These are phyloP conservation scores for Pseudoturritis turrita DNA, from an alignment of 345 rosid genomes.

Conservation along the genomic window DNA sequence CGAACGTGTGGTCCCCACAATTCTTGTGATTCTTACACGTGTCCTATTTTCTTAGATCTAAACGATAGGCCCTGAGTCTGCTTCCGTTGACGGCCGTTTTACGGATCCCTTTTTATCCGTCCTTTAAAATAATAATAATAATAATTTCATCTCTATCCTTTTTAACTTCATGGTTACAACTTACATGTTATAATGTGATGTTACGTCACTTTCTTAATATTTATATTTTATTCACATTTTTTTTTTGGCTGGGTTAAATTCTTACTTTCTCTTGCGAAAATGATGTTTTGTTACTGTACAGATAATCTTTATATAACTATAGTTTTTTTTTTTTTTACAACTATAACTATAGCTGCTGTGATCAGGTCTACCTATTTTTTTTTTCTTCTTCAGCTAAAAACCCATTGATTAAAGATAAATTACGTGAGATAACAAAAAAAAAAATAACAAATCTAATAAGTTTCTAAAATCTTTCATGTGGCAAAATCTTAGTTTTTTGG, in stretches of 20 bases:
- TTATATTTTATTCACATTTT: neutral
- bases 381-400: no score
- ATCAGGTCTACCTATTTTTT: neutral
- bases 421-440: no score
- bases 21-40: conserved; percentile 31
- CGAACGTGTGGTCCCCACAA: conserved; percentile 23
- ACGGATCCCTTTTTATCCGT: neutral
- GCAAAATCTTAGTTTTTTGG: no score
- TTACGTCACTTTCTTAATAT: conserved; percentile 17
- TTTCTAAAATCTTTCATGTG: no score
- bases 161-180: conserved; percentile 8
- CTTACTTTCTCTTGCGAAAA: neutral
- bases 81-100: conserved; percentile 29
- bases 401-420: no score
- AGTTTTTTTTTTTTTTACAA: no score
- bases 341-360: neutral
- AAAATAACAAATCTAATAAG: no score
- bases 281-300: neutral
- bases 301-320: neutral
- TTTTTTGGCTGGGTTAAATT: neutral
- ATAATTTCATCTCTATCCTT: conserved; percentile 3
- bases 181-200: neutral
- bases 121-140: no score
- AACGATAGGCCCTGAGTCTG: conserved; percentile 14
- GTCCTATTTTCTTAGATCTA: conserved; percentile 13